Evolutionary conservation across 148 eudicot genomes (phyloP).

Genomic region (Camellia granthamiana): DNA sequence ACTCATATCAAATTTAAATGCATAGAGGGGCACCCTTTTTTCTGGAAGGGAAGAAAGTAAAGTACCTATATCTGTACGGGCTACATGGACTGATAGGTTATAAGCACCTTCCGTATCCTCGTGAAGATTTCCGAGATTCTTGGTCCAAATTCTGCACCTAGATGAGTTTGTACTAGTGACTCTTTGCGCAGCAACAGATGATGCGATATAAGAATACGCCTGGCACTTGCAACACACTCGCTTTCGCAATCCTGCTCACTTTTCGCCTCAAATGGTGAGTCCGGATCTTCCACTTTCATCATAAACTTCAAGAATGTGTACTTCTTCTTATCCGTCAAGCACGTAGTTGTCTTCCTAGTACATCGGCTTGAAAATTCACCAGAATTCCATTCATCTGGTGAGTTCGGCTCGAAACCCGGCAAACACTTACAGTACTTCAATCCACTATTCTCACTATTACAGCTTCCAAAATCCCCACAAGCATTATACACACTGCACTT

Average conservation of each 20-base stretch:
- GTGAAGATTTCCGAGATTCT: constrained; percentile 6
- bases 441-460: background rate
- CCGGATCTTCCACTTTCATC: constrained; percentile 4
- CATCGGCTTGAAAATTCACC: constrained; percentile 17
- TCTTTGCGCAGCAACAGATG: too few relatives aligned
- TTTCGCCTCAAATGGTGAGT: background rate
- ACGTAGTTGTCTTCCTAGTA: background rate
- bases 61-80: constrained; percentile 17
- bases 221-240: constrained; percentile 21
- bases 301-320: background rate
- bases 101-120: constrained; percentile 20
- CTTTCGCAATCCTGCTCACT: background rate
- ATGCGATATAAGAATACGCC: constrained; percentile 26
- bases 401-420: constrained; percentile 8
- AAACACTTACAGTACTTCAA: constrained; percentile 17
- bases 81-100: constrained; percentile 14
- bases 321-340: background rate
- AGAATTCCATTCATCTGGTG: background rate
- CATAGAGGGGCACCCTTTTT: too few relatives aligned
- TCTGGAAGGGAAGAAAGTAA: background rate
- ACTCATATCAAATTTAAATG: too few relatives aligned
- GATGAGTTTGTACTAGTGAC: too few relatives aligned
- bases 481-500: background rate
- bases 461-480: constrained; percentile 20
- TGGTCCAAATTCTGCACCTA: constrained; percentile 9